Evolutionary conservation across 495 filamentous ascomycete species (phyloP), one percentile per base, ranked within the genome.

Genomic region (Filosporella fistucella): DNA sequence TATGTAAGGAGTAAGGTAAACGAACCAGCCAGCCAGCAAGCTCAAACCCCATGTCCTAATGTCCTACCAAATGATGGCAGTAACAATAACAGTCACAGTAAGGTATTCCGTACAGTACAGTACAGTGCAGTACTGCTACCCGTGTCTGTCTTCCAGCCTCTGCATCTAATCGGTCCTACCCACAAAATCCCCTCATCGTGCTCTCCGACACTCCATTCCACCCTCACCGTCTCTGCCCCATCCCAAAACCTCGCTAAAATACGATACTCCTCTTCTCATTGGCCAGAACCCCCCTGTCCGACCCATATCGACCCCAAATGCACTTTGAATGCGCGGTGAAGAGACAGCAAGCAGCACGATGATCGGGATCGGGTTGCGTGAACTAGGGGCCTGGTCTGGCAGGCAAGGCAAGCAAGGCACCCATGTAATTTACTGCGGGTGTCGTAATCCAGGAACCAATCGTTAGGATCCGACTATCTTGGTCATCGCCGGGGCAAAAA

Each of bases 401-500:
- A 29, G 12, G 12, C 18, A 8, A 18, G 33, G n/a, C 41, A 24
- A 40, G 29, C 42, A n/a, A n/a, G n/a, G n/a, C n/a, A n/a, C n/a
- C n/a, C n/a, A n/a, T n/a, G n/a, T n/a, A n/a, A n/a, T n/a, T n/a
- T n/a, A n/a, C n/a, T n/a, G n/a, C n/a, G n/a, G n/a, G n/a, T 20
- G 42, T 48, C 28, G 44, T 13, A 45, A n/a, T 12, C 10, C 26
- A 1, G 2, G 8, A 20, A 26, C 47, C 46, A 46, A 35, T 46
- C 35, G 34, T 35, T 32, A 22, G 1, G 20, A 18, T n/a, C 28
- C 37, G 26, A 17, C 22, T 17, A 41, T 48, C 46, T 55, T 55
- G 48, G 51, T 49, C 18, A 59, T 55, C 44, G 47, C 17, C 2
- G 29, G 22, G 32, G 29, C 48, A 55, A 59, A 59, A 59, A 59